Evolutionary conservation across 176 grass and related monocot species (phyloP).

Genomic region (Aegilops speltoides): DNA sequence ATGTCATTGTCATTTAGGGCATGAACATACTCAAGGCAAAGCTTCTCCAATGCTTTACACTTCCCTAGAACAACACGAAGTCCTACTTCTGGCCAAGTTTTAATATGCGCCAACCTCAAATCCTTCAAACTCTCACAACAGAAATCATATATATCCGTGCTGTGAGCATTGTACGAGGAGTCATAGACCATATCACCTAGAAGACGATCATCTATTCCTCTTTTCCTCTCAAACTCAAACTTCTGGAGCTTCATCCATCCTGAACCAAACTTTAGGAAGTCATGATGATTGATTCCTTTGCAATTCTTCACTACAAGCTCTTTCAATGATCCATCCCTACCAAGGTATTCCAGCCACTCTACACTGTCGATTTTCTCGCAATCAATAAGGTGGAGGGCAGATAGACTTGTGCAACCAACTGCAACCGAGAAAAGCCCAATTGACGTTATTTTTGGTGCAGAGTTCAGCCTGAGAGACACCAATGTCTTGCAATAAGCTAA

Average conservation of each 20-base stretch:
- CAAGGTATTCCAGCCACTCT: conserved; percentile 5
- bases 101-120: too few species aligned
- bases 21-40: too few species aligned
- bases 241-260: conserved; percentile 15
- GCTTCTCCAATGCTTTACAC: too few species aligned
- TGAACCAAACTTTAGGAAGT: neutral
- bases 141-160: too few species aligned
- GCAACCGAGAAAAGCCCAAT: neutral
- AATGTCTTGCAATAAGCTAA: neutral
- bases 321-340: neutral
- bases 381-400: neutral
- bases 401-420: conserved; percentile 1
- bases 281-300: conserved; percentile 2
- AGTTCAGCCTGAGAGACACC: neutral
- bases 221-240: conserved; percentile 4
- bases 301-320: conserved; percentile 7
- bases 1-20: too few species aligned
- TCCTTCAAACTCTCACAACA: too few species aligned
- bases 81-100: too few species aligned
- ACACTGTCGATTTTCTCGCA: neutral
- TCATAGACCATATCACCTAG: too few species aligned
- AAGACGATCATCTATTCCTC: neutral
- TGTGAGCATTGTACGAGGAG: too few species aligned
- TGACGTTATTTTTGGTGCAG: neutral
- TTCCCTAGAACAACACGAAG: too few species aligned